Evolutionary conservation across 192 early-diverging fungal genomes (phyloP), one percentile per base, ranked within the genome.

Genomic region (Rhizophagus clarus): DNA sequence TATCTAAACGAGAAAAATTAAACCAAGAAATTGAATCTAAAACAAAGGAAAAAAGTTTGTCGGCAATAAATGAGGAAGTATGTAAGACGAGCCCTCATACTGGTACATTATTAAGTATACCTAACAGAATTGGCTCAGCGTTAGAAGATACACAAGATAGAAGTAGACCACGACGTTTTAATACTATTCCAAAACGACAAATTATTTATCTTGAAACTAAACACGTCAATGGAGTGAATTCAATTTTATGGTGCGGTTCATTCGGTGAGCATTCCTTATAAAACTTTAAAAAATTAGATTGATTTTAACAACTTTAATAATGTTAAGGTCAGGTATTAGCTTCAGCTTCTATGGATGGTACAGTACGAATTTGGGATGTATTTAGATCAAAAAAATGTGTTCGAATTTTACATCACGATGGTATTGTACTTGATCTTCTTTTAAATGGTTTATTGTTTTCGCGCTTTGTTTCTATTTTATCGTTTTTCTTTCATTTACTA

Each of bases 281-380:
- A 20, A 28, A 22, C 28, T 77, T 20, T 66, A 15, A 31, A 40
- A 20, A 15, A 14, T 49, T 26, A 15, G 4, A 45, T 28, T 66
- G 29, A 66, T 67, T 15, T 28, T 28, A 47, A 40, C 9, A 26
- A 26, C 26, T 42, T 32, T 61, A 32, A 31, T 14, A 70, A 26
- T 60, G 28, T 77, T 20, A 66, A 79, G 77, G 77, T 56, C 77
- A 79, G n/a, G 49, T 79, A 51, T 56, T 79, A 28, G 77, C 77
- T 22, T 79, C 77, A 11, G 77, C 77, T 17, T 79, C 77, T 17
- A 79, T 79, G 77, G 67, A 79, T 79, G 45, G 77, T 32, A 60
- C 77, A 11, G 67, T 79, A 3, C 22, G 51, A 70, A 79, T 79
- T 12, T 79, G 77, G 77, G 77, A 79, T 40, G 66, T 79, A 26